Conservation (phyloP, 495 filamentous ascomycete genomes). For the Aspergillus bertholletiae region DNA sequence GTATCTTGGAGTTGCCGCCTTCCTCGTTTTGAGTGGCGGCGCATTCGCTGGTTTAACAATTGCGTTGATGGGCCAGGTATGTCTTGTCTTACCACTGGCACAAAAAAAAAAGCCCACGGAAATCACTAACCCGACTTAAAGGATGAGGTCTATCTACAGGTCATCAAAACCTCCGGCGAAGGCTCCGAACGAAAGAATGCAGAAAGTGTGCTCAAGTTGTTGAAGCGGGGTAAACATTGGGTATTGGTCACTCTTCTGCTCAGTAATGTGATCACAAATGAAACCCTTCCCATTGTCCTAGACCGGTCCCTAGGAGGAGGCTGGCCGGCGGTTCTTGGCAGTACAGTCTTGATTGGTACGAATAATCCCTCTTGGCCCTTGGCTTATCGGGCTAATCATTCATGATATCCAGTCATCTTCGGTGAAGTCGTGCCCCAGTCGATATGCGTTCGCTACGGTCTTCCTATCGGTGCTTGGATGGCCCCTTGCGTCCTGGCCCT, state of each 20-base stretch:
- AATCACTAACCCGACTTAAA: constrained; percentile 31
- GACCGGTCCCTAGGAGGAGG: constrained; percentile 92
- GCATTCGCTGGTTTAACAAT: constrained; percentile 97
- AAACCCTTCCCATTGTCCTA: constrained; percentile 91
- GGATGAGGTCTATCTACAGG: constrained; percentile 96
- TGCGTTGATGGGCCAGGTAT: constrained; percentile 62
- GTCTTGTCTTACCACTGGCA: no score
- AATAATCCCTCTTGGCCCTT: constrained; percentile 1
- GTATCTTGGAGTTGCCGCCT: constrained; percentile 63
- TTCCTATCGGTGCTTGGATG: constrained; percentile 95
- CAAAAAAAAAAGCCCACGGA: no score
- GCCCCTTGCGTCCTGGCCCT: constrained; percentile 80
- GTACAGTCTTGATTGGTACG: constrained; percentile 89
- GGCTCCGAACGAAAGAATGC: constrained; percentile 78
- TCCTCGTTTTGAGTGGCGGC: constrained; percentile 80
- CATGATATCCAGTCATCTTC: constrained; percentile 72
- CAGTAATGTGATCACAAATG: constrained; percentile 97
- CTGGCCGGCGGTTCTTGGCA: constrained; percentile 88
- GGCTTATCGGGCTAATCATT: background rate
- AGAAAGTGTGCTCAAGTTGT: constrained; percentile 68
- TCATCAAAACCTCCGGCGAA: constrained; percentile 84
- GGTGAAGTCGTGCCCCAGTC: constrained; percentile 95
- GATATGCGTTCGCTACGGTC: constrained; percentile 91
- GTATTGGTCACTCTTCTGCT: constrained; percentile 93
- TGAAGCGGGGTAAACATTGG: constrained; percentile 95